Base-by-base conservation (phyloP, 331 rosid species). In the Quercus phellos region DNA sequence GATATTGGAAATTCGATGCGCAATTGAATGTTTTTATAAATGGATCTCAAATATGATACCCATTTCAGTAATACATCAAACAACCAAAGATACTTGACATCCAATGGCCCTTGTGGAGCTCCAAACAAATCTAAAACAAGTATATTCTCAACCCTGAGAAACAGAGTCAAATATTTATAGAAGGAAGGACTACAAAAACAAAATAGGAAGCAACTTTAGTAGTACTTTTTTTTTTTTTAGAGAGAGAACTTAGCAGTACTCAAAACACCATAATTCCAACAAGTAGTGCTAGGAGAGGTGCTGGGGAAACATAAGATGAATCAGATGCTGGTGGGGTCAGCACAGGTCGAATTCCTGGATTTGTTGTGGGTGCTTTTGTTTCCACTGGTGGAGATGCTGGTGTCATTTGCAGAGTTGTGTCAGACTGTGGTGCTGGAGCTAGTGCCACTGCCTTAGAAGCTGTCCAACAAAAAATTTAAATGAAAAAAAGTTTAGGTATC, bases 361-460 rank as follows among this genome's bases (percentile, higher is more conserved):
- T 63, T 68, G 9, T 21, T 59, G 79, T 18, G 0, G 85, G 83
- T 3, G 69, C 75, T 84, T 81, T 87, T 55, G 75, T 30, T 70
- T 84, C 81, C 26, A 19, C 55, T 12, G 87, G 53, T 32, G 86
- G 64, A 59, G 84, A 43, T 42, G 77, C 73, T n/a, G 85, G 78
- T 24, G 72, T 13, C 18, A 55, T 66, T 30, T 71, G 75, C 30
- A 27, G 17, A 27, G 64, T 50, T 76, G 83, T 74, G 72, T 70
- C 82, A 27, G 76, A 55, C 68, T 79, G 60, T 22, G 78, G 43
- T 60, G 71, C 72, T 38, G 82, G 82, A 38, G 63, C 82, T 21
- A 22, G 17, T 27, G 19, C 89, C 70, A 78, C 38, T 4, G 77
- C 86, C 75, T 86, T 78, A 26, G 92, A 90, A 46, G 68, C 92